These are phyloP conservation scores for Cytospora chrysosperma DNA, from an alignment of 2,329 filamentous ascomycete genomes.

Conservation along the genomic window DNA sequence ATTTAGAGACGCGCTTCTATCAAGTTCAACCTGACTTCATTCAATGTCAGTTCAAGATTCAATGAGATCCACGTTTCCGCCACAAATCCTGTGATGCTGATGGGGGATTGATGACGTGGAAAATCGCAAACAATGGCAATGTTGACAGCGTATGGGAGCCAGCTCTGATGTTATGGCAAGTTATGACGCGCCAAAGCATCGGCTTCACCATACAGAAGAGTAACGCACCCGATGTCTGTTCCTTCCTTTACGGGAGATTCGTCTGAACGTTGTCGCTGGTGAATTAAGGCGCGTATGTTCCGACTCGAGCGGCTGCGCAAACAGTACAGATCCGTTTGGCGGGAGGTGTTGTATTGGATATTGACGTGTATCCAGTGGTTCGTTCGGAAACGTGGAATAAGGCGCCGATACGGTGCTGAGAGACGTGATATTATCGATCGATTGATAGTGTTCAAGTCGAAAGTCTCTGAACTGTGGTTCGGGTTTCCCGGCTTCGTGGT, in stretches of 20 bases:
- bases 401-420: not conserved
- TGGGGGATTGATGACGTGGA: conserved; percentile 10
- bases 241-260: not conserved
- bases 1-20: conserved; percentile 23
- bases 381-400: not conserved
- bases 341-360: not conserved
- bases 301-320: not conserved
- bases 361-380: not conserved
- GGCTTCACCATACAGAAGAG: not conserved
- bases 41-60: conserved; percentile 18
- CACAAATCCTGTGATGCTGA: not conserved
- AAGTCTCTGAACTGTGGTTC: not conserved
- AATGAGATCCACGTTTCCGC: not conserved
- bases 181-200: not conserved
- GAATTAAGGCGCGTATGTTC: not conserved
- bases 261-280: not conserved
- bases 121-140: conserved; percentile 4
- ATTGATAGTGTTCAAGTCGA: not conserved
- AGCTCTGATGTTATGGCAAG: not conserved
- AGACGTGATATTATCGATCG: not conserved
- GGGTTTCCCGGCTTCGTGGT: not conserved
- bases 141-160: conserved; percentile 4
- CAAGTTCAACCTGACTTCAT: conserved; percentile 17
- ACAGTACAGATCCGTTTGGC: not conserved
- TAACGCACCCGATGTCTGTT: conserved; percentile 11